Conservation (phyloP, 768 basidiomycete genomes). For the Leucocoprinus sp. region DNA sequence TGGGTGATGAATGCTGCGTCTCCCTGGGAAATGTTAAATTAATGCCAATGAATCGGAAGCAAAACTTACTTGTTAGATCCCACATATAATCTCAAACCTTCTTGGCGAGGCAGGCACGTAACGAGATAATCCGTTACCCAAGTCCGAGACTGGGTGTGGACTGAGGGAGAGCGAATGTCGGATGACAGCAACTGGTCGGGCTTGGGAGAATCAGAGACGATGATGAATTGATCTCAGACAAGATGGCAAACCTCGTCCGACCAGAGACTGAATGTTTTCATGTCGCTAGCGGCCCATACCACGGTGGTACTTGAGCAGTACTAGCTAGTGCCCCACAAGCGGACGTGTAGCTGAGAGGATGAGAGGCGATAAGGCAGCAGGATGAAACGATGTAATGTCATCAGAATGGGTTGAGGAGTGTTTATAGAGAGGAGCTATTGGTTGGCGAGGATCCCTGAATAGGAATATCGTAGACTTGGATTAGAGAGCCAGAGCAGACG, state of each 20-base stretch:
- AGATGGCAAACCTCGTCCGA: slow-evolving; percentile 45
- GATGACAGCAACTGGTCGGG: slow-evolving; percentile 47
- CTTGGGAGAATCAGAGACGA: slow-evolving; percentile 24
- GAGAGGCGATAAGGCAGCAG: slow-evolving; percentile 17
- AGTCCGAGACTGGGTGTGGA: slow-evolving; percentile 45
- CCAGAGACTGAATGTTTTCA: slow-evolving; percentile 92
- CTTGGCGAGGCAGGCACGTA: no score
- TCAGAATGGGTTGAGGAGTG: slow-evolving; percentile 90
- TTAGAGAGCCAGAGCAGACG: slow-evolving; percentile 1
- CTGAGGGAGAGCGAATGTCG: slow-evolving; percentile 59
- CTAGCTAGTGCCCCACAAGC: slow-evolving; percentile 84
- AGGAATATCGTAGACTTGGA: background rate
- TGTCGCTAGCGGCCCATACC: slow-evolving; percentile 85
- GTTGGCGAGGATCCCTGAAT: slow-evolving; percentile 77
- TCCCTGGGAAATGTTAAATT: slow-evolving; percentile 30
- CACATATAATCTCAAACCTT: slow-evolving; percentile 44
- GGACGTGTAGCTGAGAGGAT: slow-evolving; percentile 74
- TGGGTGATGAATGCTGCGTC: slow-evolving; percentile 43
- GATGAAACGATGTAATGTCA: slow-evolving; percentile 70
- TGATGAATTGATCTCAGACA: background rate
- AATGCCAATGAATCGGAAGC: background rate
- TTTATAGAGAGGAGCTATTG: slow-evolving; percentile 57
- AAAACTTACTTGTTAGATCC: slow-evolving; percentile 65
- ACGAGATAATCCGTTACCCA: slow-evolving; percentile 82
- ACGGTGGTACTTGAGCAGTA: slow-evolving; percentile 17